These are phyloP conservation scores for Coniferiporia weirii DNA, from an alignment of 1,284 basidiomycete genomes.

Conservation along the genomic window DNA sequence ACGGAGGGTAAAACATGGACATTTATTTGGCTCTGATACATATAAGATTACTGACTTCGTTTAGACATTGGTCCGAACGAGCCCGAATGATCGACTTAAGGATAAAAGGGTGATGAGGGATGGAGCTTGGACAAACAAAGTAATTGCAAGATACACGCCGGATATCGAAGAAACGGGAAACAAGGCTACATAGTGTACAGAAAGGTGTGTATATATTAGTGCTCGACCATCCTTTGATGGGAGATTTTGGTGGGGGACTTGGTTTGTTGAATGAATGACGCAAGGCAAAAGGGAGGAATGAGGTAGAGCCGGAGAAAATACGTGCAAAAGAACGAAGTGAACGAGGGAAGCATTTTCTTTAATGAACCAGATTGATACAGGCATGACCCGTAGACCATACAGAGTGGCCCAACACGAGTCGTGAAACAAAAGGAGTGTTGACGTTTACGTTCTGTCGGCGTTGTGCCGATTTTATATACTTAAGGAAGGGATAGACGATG, in stretches of 20 bases:
- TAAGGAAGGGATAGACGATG: slow-evolving; percentile 28
- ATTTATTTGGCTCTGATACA: neutral
- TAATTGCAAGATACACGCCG: neutral
- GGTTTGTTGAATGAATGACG: neutral
- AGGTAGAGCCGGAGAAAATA: neutral
- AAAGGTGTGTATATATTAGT: neutral
- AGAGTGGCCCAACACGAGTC: neutral
- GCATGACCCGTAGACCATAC: neutral
- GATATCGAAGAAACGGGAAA: neutral
- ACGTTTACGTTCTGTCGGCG: neutral
- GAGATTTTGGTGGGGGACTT: neutral
- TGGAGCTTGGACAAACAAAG: neutral
- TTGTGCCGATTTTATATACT: slow-evolving; percentile 18
- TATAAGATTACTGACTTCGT: neutral
- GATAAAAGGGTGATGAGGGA: neutral
- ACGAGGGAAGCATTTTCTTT: neutral
- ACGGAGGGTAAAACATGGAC: neutral
- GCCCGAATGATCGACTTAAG: neutral
- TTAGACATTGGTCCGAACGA: neutral
- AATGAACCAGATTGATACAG: neutral
- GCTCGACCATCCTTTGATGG: slow-evolving; percentile 5
- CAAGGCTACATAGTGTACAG: neutral
- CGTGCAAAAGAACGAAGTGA: neutral
- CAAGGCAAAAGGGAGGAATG: neutral
- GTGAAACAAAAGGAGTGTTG: neutral